phyloP scores from a whole-genome alignment of 306 rosid genomes.

The Sicyos baderoa region DNA sequence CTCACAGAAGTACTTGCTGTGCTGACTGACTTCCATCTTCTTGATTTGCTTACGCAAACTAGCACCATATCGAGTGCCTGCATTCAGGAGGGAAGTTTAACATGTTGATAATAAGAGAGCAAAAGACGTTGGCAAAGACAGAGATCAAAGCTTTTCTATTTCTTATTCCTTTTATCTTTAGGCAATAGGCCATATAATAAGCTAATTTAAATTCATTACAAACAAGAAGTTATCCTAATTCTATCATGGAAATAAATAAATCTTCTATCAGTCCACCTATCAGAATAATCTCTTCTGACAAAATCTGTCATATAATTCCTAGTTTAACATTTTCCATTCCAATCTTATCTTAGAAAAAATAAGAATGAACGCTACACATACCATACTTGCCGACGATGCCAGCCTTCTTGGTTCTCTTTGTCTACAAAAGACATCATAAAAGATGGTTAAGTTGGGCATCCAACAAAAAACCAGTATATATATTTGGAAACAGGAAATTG shows the following conservation, averaged over 20 bases:
- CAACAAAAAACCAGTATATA: neutral
- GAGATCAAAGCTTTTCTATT: no score
- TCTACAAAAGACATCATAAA: slow-evolving; percentile 16
- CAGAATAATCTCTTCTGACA: neutral
- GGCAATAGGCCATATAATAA: neutral
- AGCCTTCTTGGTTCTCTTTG: slow-evolving; percentile 30
- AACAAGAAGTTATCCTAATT: neutral
- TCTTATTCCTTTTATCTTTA: no score
- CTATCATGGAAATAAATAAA: no score
- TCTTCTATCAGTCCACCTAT: neutral
- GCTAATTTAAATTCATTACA: neutral
- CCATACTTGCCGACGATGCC: slow-evolving; percentile 69
- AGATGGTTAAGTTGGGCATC: no score
- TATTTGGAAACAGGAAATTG: no score
- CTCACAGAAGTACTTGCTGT: slow-evolving; percentile 27
- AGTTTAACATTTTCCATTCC: neutral
- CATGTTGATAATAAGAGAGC: neutral
- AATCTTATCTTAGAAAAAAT: neutral
- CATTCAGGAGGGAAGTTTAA: neutral
- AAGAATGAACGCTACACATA: slow-evolving; percentile 27
- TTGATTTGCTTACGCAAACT: slow-evolving; percentile 72
- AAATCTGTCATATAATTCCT: neutral
- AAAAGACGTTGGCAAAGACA: neutral
- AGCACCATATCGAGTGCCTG: slow-evolving; percentile 29
- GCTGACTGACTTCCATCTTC: slow-evolving; percentile 75